A percentile compares a stretch with the other conserved stretches of the same genome.
Conservation (phyloP, 768 basidiomycete species). For the Lenzites betulinus region DNA sequence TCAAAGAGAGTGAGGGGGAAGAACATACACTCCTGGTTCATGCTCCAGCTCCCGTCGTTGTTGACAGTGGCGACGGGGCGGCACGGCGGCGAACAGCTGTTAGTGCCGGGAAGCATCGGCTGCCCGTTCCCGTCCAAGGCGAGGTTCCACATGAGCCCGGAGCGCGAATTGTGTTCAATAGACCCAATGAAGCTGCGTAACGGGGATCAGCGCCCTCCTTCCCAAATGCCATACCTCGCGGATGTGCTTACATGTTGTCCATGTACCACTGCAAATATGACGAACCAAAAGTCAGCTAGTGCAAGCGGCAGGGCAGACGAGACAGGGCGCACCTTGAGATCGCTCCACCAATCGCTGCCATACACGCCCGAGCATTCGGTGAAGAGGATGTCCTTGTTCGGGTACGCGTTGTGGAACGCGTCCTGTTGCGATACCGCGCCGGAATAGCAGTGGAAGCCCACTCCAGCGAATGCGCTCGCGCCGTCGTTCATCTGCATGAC, state of each 20-base stretch:
- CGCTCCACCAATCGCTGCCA: conserved; percentile 77
- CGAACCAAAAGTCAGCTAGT: neutral
- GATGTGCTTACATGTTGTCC: conserved; percentile 55
- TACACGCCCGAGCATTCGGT: conserved; percentile 67
- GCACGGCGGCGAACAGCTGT: conserved; percentile 67
- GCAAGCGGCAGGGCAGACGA: neutral
- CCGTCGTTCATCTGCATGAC: conserved; percentile 53
- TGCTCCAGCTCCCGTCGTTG: conserved; percentile 57
- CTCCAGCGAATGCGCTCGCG: conserved; percentile 58
- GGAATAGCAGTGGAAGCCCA: conserved; percentile 72
- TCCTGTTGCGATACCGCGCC: conserved; percentile 57
- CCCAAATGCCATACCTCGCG: conserved; percentile 20
- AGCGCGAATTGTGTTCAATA: conserved; percentile 41
- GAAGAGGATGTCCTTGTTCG: conserved; percentile 57
- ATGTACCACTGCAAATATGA: conserved; percentile 57
- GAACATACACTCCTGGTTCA: conserved; percentile 72
- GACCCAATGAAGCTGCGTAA: conserved; percentile 43
- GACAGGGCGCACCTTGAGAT: conserved; percentile 59
- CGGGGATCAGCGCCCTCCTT: conserved; percentile 2
- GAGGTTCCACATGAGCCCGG: conserved; percentile 76
- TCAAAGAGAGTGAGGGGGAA: neutral
- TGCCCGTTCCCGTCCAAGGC: conserved; percentile 63
- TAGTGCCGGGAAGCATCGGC: conserved; percentile 66
- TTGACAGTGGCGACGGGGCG: conserved; percentile 69
- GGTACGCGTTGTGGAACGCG: conserved; percentile 55